Conservation (phyloP, 78 protist genomes). For the slime mould (Dictyostelium discoideum) region DNA sequence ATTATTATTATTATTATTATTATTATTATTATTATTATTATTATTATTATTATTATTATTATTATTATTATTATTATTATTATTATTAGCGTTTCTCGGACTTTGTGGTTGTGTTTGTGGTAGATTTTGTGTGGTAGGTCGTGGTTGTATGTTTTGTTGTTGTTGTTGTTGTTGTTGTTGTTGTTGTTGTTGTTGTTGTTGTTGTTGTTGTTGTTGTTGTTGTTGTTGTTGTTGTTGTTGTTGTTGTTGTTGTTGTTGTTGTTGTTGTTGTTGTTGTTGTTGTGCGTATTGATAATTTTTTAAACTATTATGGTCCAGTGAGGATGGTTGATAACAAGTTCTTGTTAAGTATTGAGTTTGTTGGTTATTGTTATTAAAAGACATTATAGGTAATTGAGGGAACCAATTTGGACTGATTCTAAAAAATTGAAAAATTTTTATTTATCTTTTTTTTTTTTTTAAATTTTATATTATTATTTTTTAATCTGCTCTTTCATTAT, state of each 20-base stretch:
- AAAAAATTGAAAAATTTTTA: too few relatives aligned
- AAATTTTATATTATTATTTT: too few relatives aligned
- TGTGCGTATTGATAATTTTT: not conserved
- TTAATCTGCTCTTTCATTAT: not conserved
- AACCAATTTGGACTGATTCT: not conserved
- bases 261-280: not conserved
- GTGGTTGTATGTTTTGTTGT: not conserved
- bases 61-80: not conserved
- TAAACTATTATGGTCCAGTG: not conserved
- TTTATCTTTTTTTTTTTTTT: too few relatives aligned
- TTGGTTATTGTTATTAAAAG: not conserved
- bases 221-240: not conserved
- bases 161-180: not conserved
- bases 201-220: slow-evolving; percentile 5
- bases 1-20: not conserved
- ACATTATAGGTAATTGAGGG: not conserved
- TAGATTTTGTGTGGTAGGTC: not conserved
- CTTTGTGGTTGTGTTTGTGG: slow-evolving; percentile 10
- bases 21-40: not conserved
- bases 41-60: not conserved
- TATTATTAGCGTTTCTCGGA: not conserved
- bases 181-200: not conserved
- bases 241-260: not conserved
- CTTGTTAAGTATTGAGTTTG: not conserved
- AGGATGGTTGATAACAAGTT: slow-evolving; percentile 5